Percentiles rank a stretch among this genome's conserved stretches.
Evolutionary conservation across 2,329 filamentous ascomycete genomes (phyloP).

Genomic region (Clonostachys solani): DNA sequence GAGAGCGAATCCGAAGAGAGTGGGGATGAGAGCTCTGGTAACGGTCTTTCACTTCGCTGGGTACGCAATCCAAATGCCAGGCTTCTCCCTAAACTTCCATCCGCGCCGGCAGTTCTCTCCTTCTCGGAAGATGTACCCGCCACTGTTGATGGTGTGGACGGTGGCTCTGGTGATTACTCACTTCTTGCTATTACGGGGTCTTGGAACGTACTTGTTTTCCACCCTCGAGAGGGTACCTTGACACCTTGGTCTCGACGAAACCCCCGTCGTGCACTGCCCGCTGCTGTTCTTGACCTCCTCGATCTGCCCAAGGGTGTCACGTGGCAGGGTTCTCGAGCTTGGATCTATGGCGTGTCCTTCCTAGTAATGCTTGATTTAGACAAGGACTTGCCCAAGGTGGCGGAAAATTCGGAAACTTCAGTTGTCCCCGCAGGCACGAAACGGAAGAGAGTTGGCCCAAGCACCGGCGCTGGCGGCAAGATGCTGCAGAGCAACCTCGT

Average conservation of each 20-base stretch:
- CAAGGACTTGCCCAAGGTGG: conserved; percentile 54
- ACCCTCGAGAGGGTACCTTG: conserved; percentile 71
- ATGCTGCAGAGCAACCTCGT: conserved; percentile 41
- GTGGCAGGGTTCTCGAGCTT: conserved; percentile 77
- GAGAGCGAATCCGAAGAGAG: conserved; percentile 35
- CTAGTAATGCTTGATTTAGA: conserved; percentile 89
- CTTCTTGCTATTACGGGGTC: conserved; percentile 50
- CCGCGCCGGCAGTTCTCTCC: conserved; percentile 62
- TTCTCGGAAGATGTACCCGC: conserved; percentile 53
- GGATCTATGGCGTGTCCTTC: conserved; percentile 84
- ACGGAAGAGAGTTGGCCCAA: conserved; percentile 45
- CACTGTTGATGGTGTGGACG: conserved; percentile 17
- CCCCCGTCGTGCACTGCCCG: conserved; percentile 68
- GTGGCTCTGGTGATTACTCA: conserved; percentile 33
- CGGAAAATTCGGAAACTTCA: conserved; percentile 18
- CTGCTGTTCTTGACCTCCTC: conserved; percentile 67
- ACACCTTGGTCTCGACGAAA: conserved; percentile 86
- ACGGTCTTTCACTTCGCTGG: conserved; percentile 56
- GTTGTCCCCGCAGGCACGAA: conserved; percentile 29
- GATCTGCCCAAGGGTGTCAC: conserved; percentile 80
- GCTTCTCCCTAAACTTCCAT: conserved; percentile 64
- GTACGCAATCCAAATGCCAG: conserved; percentile 65
- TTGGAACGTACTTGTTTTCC: conserved; percentile 71
- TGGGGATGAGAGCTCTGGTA: conserved; percentile 37
- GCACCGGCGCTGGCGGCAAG: conserved; percentile 47